Conservation (phyloP, 208 protist genomes). For the Leishmania major region DNA sequence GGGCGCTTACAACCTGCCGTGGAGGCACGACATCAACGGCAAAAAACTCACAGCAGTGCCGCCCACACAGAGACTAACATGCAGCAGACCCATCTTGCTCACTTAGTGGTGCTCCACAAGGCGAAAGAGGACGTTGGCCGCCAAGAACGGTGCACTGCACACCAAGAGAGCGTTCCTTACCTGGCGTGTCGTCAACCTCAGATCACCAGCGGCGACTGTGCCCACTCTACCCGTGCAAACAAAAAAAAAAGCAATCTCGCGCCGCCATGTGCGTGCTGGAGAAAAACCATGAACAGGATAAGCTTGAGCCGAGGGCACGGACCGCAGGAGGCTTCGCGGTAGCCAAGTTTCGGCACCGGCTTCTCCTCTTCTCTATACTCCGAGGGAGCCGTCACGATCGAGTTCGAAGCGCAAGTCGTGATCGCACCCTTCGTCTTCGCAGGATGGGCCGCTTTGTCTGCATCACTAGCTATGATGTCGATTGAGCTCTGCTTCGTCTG, state of each 20-base stretch:
- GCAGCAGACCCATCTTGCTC: conserved; percentile 54
- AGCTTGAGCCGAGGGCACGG: conserved; percentile 52
- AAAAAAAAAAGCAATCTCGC: conserved; percentile 43
- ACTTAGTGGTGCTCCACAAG: conserved; percentile 30
- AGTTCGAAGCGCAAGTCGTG: too few species aligned
- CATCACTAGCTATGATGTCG: not conserved
- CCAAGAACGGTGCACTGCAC: conserved; percentile 51
- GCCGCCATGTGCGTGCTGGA: conserved; percentile 38
- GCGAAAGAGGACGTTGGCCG: conserved; percentile 46
- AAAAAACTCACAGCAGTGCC: conserved; percentile 22
- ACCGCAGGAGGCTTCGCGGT: conserved; percentile 44
- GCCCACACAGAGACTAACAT: conserved; percentile 25
- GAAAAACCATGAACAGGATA: conserved; percentile 61
- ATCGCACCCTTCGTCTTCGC: not conserved
- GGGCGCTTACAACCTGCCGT: conserved; percentile 1
- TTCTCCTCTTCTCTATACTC: not conserved
- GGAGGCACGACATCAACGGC: conserved; percentile 24
- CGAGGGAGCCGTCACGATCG: not conserved
- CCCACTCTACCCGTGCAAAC: conserved; percentile 38
- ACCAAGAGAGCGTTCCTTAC: conserved; percentile 46
- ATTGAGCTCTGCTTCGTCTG: not conserved
- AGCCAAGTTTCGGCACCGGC: conserved; percentile 42
- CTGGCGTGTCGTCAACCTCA: conserved; percentile 31
- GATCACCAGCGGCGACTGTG: conserved; percentile 27
- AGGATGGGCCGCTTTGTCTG: not conserved